Percentiles rank a stretch among this genome's conserved stretches.
Conservation (phyloP, 192 early-diverging fungal genomes). For the Backusella tuberculispora region DNA sequence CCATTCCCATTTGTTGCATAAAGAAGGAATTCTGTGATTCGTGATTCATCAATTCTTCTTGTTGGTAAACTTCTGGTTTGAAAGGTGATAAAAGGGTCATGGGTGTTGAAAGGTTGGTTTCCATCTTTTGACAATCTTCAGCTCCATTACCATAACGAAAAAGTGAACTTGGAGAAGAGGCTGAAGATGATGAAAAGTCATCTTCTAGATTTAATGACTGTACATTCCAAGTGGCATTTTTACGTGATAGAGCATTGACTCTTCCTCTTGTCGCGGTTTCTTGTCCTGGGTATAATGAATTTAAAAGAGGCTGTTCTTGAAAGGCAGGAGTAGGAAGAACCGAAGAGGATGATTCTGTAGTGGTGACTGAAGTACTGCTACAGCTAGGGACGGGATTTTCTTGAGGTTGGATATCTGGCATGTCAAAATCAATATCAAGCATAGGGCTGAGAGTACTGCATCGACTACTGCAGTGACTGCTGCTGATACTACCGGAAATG, state of each 20-base stretch:
- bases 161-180: conserved; percentile 14
- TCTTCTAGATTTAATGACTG: background rate
- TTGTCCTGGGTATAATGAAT: background rate
- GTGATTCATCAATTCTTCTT: conserved; percentile 8
- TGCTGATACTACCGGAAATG: conserved; percentile 15
- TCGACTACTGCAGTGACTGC: conserved; percentile 20
- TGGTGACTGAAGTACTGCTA: background rate
- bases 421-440: conserved; percentile 26
- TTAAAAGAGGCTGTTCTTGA: background rate
- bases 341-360: background rate
- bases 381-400: background rate
- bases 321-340: background rate
- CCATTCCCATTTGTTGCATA: conserved; percentile 10
- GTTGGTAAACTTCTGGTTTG: conserved; percentile 14
- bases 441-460: conserved; percentile 26
- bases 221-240: background rate
- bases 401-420: background rate
- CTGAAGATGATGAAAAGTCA: conserved; percentile 5
- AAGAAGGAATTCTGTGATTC: background rate
- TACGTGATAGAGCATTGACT: background rate
- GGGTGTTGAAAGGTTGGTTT: conserved; percentile 5
- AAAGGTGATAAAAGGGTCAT: conserved; percentile 19
- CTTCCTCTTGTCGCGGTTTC: background rate
- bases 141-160: background rate
- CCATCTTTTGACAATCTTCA: conserved; percentile 7